Conservation (phyloP, 352 stramenopile species). For the Blastocystis sp. region DNA sequence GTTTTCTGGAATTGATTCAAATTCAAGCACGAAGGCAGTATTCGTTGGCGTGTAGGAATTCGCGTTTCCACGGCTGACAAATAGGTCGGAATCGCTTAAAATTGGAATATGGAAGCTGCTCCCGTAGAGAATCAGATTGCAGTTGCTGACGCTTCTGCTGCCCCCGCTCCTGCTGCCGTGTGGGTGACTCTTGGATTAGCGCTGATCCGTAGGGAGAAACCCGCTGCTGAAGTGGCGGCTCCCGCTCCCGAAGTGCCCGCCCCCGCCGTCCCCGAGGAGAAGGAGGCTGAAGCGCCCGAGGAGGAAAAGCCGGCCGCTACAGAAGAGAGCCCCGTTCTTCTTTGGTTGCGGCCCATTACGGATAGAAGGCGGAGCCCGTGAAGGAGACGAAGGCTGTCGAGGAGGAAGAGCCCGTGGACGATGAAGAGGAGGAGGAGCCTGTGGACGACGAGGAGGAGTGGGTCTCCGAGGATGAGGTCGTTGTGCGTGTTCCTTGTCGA, state of each 20-base stretch:
- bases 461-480: constrained; percentile 30
- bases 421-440: constrained; percentile 42
- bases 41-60: neutral
- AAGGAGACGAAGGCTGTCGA: neutral
- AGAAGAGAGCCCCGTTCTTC: neutral
- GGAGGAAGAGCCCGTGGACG: constrained; percentile 14
- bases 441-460: constrained; percentile 49
- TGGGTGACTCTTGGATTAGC: neutral
- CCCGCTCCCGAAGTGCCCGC: constrained; percentile 10
- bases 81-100: neutral
- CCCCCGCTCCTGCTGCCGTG: neutral
- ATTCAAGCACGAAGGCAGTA: neutral
- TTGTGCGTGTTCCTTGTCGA: neutral
- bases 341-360: neutral
- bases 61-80: neutral
- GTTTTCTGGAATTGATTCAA: neutral
- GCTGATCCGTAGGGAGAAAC: constrained; percentile 11
- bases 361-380: neutral
- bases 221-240: constrained; percentile 17
- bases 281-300: constrained; percentile 10
- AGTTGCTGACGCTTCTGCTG: neutral
- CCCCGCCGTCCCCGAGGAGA: neutral
- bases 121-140: constrained; percentile 40
- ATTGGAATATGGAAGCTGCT: constrained; percentile 44
- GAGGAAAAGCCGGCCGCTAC: neutral